Conservation (phyloP, 768 basidiomycete genomes). For the Psilocybe subaeruginosa region DNA sequence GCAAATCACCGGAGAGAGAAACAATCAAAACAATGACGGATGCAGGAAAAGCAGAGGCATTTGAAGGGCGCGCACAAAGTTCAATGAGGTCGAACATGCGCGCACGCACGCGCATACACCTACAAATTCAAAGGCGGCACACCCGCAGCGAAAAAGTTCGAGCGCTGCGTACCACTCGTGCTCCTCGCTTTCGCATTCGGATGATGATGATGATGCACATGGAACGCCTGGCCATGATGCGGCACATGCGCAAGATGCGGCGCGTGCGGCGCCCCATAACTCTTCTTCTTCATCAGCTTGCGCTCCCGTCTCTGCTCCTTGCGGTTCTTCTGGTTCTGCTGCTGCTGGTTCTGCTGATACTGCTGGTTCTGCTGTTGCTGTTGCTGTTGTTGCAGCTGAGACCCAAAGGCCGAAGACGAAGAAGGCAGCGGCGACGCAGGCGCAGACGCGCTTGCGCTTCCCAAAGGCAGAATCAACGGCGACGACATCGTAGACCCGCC, state of each 20-base stretch:
- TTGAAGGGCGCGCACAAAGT: no score
- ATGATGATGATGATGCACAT: conserved; percentile 54
- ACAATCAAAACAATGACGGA: not conserved
- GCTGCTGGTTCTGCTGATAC: conserved; percentile 31
- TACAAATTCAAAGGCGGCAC: conserved; percentile 33
- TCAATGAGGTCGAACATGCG: no score
- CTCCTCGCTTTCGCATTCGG: conserved; percentile 68
- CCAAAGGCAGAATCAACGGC: conserved; percentile 44
- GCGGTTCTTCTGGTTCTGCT: conserved; percentile 57
- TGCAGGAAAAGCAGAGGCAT: not conserved
- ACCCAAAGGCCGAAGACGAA: not conserved
- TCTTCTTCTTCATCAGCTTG: conserved; percentile 65
- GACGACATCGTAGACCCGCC: conserved; percentile 30
- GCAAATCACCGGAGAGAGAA: not conserved
- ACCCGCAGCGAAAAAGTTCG: conserved; percentile 33
- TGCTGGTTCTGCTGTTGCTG: conserved; percentile 25
- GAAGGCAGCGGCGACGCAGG: conserved; percentile 52
- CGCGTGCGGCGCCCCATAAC: conserved; percentile 28
- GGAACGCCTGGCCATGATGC: conserved; percentile 34
- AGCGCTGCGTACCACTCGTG: conserved; percentile 55
- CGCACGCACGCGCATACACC: not conserved
- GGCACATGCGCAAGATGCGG: conserved; percentile 44
- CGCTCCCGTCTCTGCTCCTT: conserved; percentile 71
- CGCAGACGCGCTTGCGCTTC: conserved; percentile 55
- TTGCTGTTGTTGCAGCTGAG: conserved; percentile 21